phyloP scores from a whole-genome alignment of 1,284 basidiomycete genomes.

The Rhodotorula sp. region DNA sequence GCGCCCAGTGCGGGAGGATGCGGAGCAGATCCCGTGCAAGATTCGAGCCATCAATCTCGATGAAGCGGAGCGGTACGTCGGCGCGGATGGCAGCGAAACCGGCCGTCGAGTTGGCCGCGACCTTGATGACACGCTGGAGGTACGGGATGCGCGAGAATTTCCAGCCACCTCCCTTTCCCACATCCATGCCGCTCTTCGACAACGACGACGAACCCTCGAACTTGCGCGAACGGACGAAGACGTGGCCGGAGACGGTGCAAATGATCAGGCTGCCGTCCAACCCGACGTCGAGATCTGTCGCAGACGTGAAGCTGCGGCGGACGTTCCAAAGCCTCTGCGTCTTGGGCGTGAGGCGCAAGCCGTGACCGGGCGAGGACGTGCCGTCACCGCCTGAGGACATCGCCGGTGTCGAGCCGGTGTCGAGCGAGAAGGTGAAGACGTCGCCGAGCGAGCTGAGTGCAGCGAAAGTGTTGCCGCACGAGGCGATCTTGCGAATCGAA shows the following conservation, averaged over 20 bases:
- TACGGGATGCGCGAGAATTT: conserved; percentile 77
- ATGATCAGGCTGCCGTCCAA: conserved; percentile 84
- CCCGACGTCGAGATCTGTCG: conserved; percentile 85
- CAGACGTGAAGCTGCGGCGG: conserved; percentile 79
- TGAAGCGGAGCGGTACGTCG: conserved; percentile 64
- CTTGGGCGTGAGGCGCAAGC: conserved; percentile 56
- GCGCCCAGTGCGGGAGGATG: conserved; percentile 60
- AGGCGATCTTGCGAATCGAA: conserved; percentile 75
- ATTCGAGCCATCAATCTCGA: conserved; percentile 61
- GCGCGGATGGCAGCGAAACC: conserved; percentile 82
- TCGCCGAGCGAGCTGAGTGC: conserved; percentile 86
- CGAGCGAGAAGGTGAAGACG: conserved; percentile 77
- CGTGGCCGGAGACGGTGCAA: conserved; percentile 91
- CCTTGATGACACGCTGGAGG: conserved; percentile 78
- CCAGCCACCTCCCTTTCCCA: conserved; percentile 34
- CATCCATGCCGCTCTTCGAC: conserved; percentile 17
- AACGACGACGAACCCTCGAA: conserved; percentile 31
- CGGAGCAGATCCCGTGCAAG: conserved; percentile 67
- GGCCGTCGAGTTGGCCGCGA: conserved; percentile 83
- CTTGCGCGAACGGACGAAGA: conserved; percentile 65
- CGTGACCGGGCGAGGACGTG: conserved; percentile 16
- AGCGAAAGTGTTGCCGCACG: conserved; percentile 77
- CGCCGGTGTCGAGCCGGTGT: conserved; percentile 43
- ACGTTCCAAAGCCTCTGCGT: conserved; percentile 91
- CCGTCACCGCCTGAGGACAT: conserved; percentile 23